Percentiles rank a stretch among this genome's conserved stretches.
Conservation (phyloP, 805 yeast species). For the Candida orba region DNA sequence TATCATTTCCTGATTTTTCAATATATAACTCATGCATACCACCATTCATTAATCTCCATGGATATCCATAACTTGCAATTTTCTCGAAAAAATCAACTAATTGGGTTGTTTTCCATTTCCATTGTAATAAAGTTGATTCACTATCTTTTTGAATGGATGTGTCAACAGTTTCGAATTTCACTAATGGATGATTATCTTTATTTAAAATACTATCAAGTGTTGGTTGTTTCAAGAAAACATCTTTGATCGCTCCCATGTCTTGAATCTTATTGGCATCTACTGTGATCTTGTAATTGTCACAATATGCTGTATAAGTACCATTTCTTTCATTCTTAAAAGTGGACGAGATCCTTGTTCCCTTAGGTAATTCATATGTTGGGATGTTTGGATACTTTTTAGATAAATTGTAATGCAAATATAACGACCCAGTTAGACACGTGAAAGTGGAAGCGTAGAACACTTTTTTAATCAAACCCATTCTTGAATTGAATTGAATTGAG, state of each 20-base stretch:
- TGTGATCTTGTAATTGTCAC: slow-evolving; percentile 15
- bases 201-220: not conserved
- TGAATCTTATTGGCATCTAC: slow-evolving; percentile 2
- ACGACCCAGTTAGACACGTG: slow-evolving; percentile 12
- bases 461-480: slow-evolving; percentile 5
- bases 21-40: slow-evolving; percentile 17
- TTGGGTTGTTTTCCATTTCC: not conserved
- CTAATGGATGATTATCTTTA: not conserved
- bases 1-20: slow-evolving; percentile 3
- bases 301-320: slow-evolving; percentile 14
- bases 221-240: not conserved
- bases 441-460: slow-evolving; percentile 11
- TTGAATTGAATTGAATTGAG: not conserved
- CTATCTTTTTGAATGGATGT: not conserved
- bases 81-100: slow-evolving; percentile 11
- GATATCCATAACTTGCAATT: slow-evolving; percentile 18
- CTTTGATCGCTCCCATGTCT: not conserved
- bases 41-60: slow-evolving; percentile 24
- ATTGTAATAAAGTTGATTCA: slow-evolving; percentile 4
- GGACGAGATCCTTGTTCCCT: slow-evolving; percentile 7
- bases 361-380: slow-evolving; percentile 15
- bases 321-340: slow-evolving; percentile 5
- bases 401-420: slow-evolving; percentile 12
- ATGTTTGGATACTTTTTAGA: slow-evolving; percentile 14
- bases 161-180: not conserved